Base-by-base conservation (phyloP, 495 filamentous ascomycete genomes). In the Xylaria venustula region DNA sequence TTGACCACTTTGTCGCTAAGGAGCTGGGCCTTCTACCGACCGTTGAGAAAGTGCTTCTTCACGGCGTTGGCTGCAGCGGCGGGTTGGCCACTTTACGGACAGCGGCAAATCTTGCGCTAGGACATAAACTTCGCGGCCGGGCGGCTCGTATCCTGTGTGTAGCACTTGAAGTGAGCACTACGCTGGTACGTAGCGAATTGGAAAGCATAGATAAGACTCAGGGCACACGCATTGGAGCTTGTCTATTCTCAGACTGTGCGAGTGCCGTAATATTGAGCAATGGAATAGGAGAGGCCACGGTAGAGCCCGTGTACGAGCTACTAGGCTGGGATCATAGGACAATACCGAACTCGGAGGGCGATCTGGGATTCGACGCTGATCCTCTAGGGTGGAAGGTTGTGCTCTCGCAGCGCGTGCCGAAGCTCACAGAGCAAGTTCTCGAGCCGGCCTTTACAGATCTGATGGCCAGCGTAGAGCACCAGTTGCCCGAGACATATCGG, bases 191-290 rank as follows among this genome's bases (percentile, higher is more conserved):
- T 52, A 83, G 79, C 56, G 84, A 88, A 64, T 70, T 89, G 25
- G 79, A 84, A 46, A 81, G 77, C 54, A 80, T 85, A 64, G 61
- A 82, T 53, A 71, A 80, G 30, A 48, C 73, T 2, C 79, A 86
- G 66, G 70, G 79, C 47, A 81, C 80, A 9, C 75, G 83, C 14
- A 87, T 89, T 57, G 87, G 81, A 2, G 71, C 77, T 9, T 80
- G 82, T 26, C 75, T 89, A 0, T 89, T 89, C 65, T 81, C 80
- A 44, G 87, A 88, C 71, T 87, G 83, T 65, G 87, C 83, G 28
- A 79, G 84, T 64, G 81, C 85, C 12, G 61, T 83, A 6, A 66
- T 89, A 7, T 64, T 89, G 4, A 82, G 79, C 61, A 89, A 89
- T 67, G 73, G 76, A 20, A 61, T 83, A 34, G 79, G 74, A n/a